These are phyloP conservation scores for Fraxinus pennsylvanica DNA, from an alignment of 257 asterid genomes.

Conservation along the genomic window DNA sequence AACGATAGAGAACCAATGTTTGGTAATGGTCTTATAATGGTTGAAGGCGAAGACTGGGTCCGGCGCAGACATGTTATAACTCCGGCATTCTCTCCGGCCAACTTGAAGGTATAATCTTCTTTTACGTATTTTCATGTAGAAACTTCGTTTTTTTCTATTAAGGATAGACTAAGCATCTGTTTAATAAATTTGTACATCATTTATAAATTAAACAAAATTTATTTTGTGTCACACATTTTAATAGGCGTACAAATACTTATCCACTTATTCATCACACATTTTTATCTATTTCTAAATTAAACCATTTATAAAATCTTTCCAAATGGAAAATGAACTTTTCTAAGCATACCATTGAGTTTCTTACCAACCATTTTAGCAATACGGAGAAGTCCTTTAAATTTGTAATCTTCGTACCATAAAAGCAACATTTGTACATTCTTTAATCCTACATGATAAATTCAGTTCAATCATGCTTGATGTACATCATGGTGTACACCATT, in stretches of 20 bases:
- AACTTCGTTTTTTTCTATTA: no score
- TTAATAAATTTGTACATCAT: no score
- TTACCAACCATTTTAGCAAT: background rate
- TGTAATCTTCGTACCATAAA: background rate
- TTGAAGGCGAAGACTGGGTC: conserved; percentile 94
- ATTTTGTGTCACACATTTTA: no score
- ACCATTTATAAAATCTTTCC: no score
- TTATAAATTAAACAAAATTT: no score
- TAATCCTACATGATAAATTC: no score
- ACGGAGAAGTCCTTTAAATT: background rate
- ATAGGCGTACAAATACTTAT: no score
- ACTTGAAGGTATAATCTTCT: conserved; percentile 59
- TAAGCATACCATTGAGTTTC: background rate
- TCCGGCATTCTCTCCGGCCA: conserved; percentile 77
- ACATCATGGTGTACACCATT: no score
- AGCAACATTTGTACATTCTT: background rate
- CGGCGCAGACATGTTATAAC: conserved; percentile 73
- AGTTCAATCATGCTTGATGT: no score
- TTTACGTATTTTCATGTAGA: background rate
- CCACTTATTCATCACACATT: no score
- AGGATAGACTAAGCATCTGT: background rate
- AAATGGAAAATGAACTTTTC: background rate
- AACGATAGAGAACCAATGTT: conserved; percentile 86
- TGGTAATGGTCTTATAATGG: conserved; percentile 80
- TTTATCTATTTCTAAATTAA: no score